Evolutionary conservation across 2,329 filamentous ascomycete species (phyloP).

Genomic region (Cylindrodendrum hubeiense): DNA sequence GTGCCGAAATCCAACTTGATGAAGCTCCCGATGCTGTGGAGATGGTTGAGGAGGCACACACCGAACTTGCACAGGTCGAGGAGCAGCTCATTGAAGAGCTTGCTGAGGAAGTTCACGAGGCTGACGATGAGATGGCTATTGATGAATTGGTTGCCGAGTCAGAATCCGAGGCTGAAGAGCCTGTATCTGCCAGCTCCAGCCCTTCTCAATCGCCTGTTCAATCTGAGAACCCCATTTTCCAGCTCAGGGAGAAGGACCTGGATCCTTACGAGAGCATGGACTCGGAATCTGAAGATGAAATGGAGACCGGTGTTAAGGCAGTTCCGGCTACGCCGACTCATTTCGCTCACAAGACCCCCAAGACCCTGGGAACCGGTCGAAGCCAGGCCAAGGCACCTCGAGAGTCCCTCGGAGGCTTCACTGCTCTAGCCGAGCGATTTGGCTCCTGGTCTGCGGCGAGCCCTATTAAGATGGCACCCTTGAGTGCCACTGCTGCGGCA

Average conservation of each 20-base stretch:
- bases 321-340: constrained; percentile 59
- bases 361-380: constrained; percentile 17
- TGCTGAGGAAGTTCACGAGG: constrained; percentile 31
- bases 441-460: constrained; percentile 73
- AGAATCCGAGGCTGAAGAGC: constrained; percentile 27
- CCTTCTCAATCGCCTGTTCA: constrained; percentile 31
- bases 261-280: constrained; percentile 57
- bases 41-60: not conserved
- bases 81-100: constrained; percentile 11
- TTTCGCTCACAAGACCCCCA: constrained; percentile 40
- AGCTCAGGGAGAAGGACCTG: constrained; percentile 62
- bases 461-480: constrained; percentile 49
- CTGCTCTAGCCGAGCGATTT: constrained; percentile 72
- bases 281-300: constrained; percentile 70
- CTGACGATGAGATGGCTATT: constrained; percentile 40
- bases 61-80: constrained; percentile 9
- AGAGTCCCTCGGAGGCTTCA: constrained; percentile 65
- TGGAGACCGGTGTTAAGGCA: constrained; percentile 43
- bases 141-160: constrained; percentile 42
- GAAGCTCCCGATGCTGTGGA: constrained; percentile 15
- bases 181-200: constrained; percentile 3
- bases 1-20: constrained; percentile 18
- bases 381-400: constrained; percentile 37
- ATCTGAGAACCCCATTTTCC: constrained; percentile 44
- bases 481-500: constrained; percentile 46